Evolutionary conservation across 2,329 filamentous ascomycete species (phyloP), one percentile per base, ranked within the genome.

Genomic region (Trichophyton simii): DNA sequence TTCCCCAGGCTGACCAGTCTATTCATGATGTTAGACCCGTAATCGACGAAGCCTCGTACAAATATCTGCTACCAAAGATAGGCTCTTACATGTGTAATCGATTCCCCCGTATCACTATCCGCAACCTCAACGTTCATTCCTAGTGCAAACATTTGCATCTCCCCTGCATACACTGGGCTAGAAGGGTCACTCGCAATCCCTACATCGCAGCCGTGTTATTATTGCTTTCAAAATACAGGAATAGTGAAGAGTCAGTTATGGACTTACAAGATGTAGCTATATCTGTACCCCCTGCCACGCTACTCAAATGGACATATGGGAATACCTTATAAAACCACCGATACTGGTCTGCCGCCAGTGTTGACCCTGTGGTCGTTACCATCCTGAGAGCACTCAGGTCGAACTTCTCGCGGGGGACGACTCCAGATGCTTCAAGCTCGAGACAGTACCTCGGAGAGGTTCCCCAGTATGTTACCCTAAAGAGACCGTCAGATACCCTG

Each of bases 71-170:
- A 44, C n/a, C 2, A 5, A 18, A 44, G 6, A 60, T 66, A 4
- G n/a, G 6, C n/a, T 42, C 62, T 52, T 63, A 63, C 61, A 48
- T 62, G 59, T 52, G 70, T 66, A 34, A 76, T 71, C 1, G 70
- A 71, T 8, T 70, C 66, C 18, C 73, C 75, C 1, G 72, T 73
- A 2, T 66, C 67, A 1, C 74, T 67, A 65, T 79, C 72, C 1
- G 73, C 71, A 57, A 79, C 72, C 63, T 79, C 77, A n/a, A 79
- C 75, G 59, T 76, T 75, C 68, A 76, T 75, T 2, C 78, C 78
- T 9, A 80, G 69, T 8, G 73, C 75, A 55, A 73, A 72, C 44
- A 78, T 70, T 61, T 78, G 76, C 67, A 78, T 77, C 63, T 79
- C 76, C 31, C 77, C 77, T 0, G 73, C 69, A 62, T 77, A 72